Conservation (phyloP, 805 yeast genomes). For the Saccharomycopsis javanensis region DNA sequence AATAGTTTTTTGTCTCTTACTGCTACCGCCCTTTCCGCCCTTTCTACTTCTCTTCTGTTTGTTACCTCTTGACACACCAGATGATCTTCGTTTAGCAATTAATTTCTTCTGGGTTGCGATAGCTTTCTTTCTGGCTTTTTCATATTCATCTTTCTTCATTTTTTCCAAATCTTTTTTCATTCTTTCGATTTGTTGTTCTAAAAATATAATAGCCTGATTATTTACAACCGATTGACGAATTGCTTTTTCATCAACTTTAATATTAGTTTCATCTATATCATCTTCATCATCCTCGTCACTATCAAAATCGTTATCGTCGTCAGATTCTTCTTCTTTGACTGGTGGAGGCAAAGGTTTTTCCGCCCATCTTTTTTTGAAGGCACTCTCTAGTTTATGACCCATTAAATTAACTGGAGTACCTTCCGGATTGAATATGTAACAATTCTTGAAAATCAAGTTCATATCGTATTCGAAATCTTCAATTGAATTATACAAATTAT, state of each 20-base stretch:
- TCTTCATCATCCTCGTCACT: slow-evolving; percentile 34
- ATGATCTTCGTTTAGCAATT: slow-evolving; percentile 28
- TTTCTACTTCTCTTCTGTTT: slow-evolving; percentile 12
- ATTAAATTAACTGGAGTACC: slow-evolving; percentile 93
- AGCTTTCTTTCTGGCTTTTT: slow-evolving; percentile 30
- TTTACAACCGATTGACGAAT: slow-evolving; percentile 56
- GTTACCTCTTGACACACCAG: slow-evolving; percentile 14
- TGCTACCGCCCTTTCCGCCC: slow-evolving; percentile 22
- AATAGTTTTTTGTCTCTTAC: slow-evolving; percentile 25
- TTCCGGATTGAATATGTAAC: slow-evolving; percentile 89
- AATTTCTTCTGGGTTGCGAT: slow-evolving; percentile 38
- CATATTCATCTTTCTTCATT: slow-evolving; percentile 70
- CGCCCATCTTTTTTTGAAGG: slow-evolving; percentile 81
- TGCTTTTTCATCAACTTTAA: slow-evolving; percentile 48
- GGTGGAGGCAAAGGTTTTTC: slow-evolving; percentile 58
- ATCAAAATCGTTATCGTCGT: slow-evolving; percentile 34
- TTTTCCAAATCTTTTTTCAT: slow-evolving; percentile 79
- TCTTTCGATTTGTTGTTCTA: slow-evolving; percentile 77
- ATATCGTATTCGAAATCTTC: slow-evolving; percentile 82
- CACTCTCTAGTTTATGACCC: slow-evolving; percentile 86
- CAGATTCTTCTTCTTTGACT: slow-evolving; percentile 25
- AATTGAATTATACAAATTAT: slow-evolving; percentile 81
- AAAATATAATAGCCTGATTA: slow-evolving; percentile 81
- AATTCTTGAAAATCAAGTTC: slow-evolving; percentile 74
- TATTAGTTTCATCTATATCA: slow-evolving; percentile 29